phyloP scores from a whole-genome alignment of 108 stramenopile species.

The Fragilariopsis cylindrus region DNA sequence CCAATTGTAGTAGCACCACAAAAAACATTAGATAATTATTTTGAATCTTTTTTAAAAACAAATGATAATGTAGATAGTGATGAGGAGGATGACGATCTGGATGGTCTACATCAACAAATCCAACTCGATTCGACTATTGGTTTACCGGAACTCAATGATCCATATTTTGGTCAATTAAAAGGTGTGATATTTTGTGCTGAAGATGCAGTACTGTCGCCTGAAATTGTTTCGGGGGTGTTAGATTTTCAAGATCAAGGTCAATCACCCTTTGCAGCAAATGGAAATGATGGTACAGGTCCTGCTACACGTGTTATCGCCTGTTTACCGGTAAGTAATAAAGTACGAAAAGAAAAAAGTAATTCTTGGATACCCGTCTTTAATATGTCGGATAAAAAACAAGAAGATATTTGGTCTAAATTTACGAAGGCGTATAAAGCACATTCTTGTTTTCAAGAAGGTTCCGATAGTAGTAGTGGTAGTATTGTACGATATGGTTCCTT shows the following conservation, averaged over 20 bases:
- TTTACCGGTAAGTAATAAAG: slow-evolving; percentile 32
- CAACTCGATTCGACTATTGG: slow-evolving; percentile 30
- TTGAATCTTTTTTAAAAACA: slow-evolving; percentile 15
- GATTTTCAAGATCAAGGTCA: slow-evolving; percentile 31
- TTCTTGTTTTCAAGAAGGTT: not conserved
- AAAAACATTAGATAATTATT: slow-evolving; percentile 30
- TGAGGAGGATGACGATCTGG: slow-evolving; percentile 11
- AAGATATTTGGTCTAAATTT: slow-evolving; percentile 29
- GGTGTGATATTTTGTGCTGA: slow-evolving; percentile 45
- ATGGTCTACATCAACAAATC: slow-evolving; percentile 11
- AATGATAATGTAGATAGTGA: slow-evolving; percentile 8
- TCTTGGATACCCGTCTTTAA: slow-evolving; percentile 51
- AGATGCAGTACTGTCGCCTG: slow-evolving; percentile 33
- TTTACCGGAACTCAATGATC: slow-evolving; percentile 37
- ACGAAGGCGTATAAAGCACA: slow-evolving; percentile 20
- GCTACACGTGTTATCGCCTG: slow-evolving; percentile 19
- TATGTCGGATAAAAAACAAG: slow-evolving; percentile 27
- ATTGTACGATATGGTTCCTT: slow-evolving; percentile 40
- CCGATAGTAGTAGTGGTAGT: not conserved
- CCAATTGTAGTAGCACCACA: slow-evolving; percentile 41
- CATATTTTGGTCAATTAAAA: slow-evolving; percentile 35
- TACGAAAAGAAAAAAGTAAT: slow-evolving; percentile 39
- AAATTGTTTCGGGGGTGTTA: slow-evolving; percentile 30
- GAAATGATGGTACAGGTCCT: not conserved
- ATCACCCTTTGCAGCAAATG: slow-evolving; percentile 12